Percentiles rank a stretch among this genome's conserved stretches.
Conservation (phyloP, 2,329 filamentous ascomycete species). For the Trichophyton verrucosum region DNA sequence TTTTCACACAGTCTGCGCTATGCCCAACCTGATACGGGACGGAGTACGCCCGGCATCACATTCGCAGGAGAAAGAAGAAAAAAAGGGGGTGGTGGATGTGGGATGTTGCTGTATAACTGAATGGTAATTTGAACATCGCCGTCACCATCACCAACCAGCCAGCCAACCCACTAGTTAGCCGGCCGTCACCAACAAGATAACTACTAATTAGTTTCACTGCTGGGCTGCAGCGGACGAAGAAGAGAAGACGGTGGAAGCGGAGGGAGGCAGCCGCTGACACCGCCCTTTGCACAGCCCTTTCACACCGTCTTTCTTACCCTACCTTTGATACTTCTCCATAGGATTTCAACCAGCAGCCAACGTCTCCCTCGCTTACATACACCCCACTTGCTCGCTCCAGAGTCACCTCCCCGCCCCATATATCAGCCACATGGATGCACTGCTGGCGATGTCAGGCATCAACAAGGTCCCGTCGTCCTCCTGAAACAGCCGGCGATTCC, state of each 20-base stretch:
- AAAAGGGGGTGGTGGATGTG: background rate
- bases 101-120: background rate
- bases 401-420: background rate
- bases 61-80: background rate
- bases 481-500: background rate
- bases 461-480: background rate
- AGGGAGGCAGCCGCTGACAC: background rate
- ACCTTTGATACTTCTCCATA: too few relatives aligned
- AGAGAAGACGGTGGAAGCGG: background rate
- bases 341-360: too few relatives aligned
- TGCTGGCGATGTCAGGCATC: conserved; percentile 1
- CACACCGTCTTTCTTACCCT: background rate
- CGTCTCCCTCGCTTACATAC: background rate
- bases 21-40: conserved; percentile 1
- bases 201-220: background rate
- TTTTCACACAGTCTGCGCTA: background rate
- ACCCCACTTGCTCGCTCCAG: too few relatives aligned
- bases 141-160: too few relatives aligned
- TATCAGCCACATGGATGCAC: background rate
- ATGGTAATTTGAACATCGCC: too few relatives aligned
- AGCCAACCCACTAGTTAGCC: background rate
- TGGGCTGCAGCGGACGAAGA: background rate
- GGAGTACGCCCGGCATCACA: background rate
- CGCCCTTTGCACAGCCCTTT: background rate
- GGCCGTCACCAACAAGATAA: background rate